Percentiles rank a stretch among this genome's conserved stretches.
These are phyloP conservation scores for Wickerhamomyces silvicola DNA, from an alignment of 805 yeast genomes.

Conservation along the genomic window DNA sequence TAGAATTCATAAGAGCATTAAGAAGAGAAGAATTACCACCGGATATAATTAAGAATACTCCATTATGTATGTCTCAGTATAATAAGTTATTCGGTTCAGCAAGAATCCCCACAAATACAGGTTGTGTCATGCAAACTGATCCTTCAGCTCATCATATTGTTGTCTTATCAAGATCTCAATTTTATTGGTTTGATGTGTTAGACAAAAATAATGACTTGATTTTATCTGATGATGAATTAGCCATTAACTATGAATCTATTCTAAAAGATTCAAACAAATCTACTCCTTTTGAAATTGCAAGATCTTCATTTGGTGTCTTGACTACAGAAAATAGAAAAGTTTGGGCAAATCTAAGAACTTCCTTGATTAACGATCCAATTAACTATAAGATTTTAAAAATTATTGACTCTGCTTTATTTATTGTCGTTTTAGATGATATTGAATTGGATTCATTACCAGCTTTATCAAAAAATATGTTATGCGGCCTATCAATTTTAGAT, in stretches of 20 bases:
- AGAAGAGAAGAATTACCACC: slow-evolving; percentile 68
- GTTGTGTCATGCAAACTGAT: slow-evolving; percentile 85
- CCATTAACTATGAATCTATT: slow-evolving; percentile 67
- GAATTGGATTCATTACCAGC: slow-evolving; percentile 54
- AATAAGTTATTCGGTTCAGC: slow-evolving; percentile 81
- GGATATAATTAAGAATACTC: slow-evolving; percentile 58
- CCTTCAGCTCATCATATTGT: slow-evolving; percentile 70
- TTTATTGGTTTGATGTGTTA: slow-evolving; percentile 91
- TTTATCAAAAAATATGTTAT: slow-evolving; percentile 76
- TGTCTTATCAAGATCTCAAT: slow-evolving; percentile 78
- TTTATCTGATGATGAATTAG: slow-evolving; percentile 68
- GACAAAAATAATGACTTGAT: slow-evolving; percentile 67
- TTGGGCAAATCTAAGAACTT: slow-evolving; percentile 74
- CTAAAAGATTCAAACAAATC: slow-evolving; percentile 56
- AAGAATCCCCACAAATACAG: slow-evolving; percentile 74
- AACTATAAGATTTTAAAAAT: slow-evolving; percentile 69
- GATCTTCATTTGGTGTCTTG: slow-evolving; percentile 81
- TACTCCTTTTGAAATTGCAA: slow-evolving; percentile 59
- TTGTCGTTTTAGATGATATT: slow-evolving; percentile 78
- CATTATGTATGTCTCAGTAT: slow-evolving; percentile 89
- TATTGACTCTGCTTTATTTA: slow-evolving; percentile 76
- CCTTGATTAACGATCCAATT: slow-evolving; percentile 37
- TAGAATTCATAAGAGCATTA: slow-evolving; percentile 74
- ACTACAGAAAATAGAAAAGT: slow-evolving; percentile 85
- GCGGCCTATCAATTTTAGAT: slow-evolving; percentile 75